Base-by-base conservation (phyloP, 2,329 filamentous ascomycete genomes). In the Hysterium pulicare region DNA sequence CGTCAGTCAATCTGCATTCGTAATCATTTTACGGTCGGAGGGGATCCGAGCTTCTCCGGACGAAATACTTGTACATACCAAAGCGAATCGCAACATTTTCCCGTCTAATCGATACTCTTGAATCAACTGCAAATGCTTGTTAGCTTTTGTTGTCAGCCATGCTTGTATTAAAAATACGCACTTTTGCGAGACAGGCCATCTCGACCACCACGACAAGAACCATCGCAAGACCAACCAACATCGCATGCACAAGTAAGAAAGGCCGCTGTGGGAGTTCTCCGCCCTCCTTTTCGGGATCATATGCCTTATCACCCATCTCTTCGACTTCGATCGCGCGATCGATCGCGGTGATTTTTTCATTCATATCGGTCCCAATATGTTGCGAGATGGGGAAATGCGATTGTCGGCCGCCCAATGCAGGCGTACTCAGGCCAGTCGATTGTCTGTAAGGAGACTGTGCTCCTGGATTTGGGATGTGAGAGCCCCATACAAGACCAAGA, bases 61-160 rank as follows among this genome's bases (percentile, higher is more conserved):
- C n/a, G n/a, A n/a, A n/a, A n/a, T n/a, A n/a, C n/a, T n/a, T 49
- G 39, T 19, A 54, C 55, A 21, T 45, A 70, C 53, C 35, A 72
- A 54, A 1, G 66, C 69, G 35, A 68, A 58, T 20, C 66, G 62
- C 19, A 58, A 62, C 60, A 62, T 74, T 32, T 49, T 61, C 26
- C 60, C 61, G 47, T 68, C 71, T 30, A 68, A 60, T 23, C 66
- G 57, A 38, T 59, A 69, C 50, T 71, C 64, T 6, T 62, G 64
- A 22, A 72, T 51, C 30, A 71, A 54, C 47, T 71, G 58, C 15
- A 59, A 59, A 10, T 66, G 42, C 41, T 20, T 60, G 24, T 37
- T 22, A 45, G 36, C 21, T 31, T 5, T 17, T 19, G n/a, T 22
- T 26, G n/a, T 23, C 24, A 26, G 16, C 11, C 24, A 20, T 9